Percentiles rank a stretch among this genome's conserved stretches.
Conservation (phyloP, 192 early-diverging fungal species). For the Coemansia sp. region DNA sequence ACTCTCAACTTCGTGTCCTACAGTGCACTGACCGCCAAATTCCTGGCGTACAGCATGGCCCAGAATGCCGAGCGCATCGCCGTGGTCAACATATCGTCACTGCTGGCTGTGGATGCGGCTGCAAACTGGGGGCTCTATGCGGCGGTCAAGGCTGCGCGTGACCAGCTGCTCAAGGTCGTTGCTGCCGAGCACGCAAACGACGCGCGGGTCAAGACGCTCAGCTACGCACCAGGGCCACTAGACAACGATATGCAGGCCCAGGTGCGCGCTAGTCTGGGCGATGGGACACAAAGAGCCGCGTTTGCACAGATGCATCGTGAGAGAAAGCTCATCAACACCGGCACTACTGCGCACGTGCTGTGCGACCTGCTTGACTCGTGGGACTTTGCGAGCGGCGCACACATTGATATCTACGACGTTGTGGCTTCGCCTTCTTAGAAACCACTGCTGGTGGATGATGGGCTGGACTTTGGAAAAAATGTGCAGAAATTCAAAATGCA, state of each 20-base stretch:
- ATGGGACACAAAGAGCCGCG: constrained; percentile 62
- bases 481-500: neutral
- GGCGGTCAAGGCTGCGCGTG: constrained; percentile 79
- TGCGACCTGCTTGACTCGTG: constrained; percentile 63
- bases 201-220: constrained; percentile 63
- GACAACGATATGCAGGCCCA: constrained; percentile 80
- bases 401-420: constrained; percentile 72
- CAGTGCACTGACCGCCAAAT: constrained; percentile 48
- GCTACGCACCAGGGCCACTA: constrained; percentile 88
- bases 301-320: constrained; percentile 68
- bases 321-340: constrained; percentile 69
- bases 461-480: no score
- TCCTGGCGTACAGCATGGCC: constrained; percentile 23
- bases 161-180: constrained; percentile 70
- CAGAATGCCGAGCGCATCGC: constrained; percentile 23
- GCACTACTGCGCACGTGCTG: constrained; percentile 65
- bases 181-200: constrained; percentile 67
- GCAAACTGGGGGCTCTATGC: constrained; percentile 84
- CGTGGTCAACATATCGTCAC: constrained; percentile 81
- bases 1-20: constrained; percentile 65
- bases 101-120: constrained; percentile 73
- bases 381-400: constrained; percentile 63
- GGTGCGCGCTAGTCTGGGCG: constrained; percentile 71
- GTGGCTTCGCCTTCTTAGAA: constrained; percentile 9
- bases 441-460: no score